Base-by-base conservation (phyloP, 1,284 basidiomycete genomes). In the Melampsora americana region DNA sequence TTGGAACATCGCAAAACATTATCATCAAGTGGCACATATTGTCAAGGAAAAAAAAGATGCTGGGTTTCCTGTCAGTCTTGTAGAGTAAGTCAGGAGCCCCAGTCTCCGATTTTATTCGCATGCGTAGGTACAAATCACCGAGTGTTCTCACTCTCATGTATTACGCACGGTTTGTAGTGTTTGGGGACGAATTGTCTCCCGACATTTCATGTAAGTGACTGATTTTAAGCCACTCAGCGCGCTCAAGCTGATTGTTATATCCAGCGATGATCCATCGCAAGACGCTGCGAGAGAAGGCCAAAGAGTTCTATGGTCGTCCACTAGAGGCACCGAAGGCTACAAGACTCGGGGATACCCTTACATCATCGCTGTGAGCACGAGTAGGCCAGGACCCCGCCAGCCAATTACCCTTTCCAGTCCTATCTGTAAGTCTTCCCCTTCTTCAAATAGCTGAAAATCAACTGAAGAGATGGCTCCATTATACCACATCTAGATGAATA, bases 221-320 rank as follows among this genome's bases (percentile, higher is more conserved):
- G 39, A 42, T 42, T 1, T 42, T 11, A 42, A 42, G 39, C 39
- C 5, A 5, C 11, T 12, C 39, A 9, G 39, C 39, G 12, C 53
- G 6, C 28, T 56, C 11, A 56, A 56, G 28, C 53, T 56, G 28
- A 56, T 56, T 7, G n/a, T 56, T 56, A 56, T 28, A 11, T 28
- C 6, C 28, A 76, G 73, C 50, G 35, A 76, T n/a, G 66, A 76
- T 23, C 53, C 53, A 30, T 50, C 50, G 12, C 42, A 66, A 61
- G 53, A 46, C 23, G 56, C 5, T 18, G 30, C 64, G 14, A 32
- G 60, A 46, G 44, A 61, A 69, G 66, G 66, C 39, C 44, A 35
- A 50, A 18, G 39, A 61, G 73, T 76, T 14, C 64, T 76, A 50
- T 76, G 73, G 73, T 76, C 73, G n/a, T 62, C 56, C 20, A 69